These are phyloP conservation scores for Trifolium dubium DNA, from an alignment of 306 rosid genomes.

Conservation along the genomic window DNA sequence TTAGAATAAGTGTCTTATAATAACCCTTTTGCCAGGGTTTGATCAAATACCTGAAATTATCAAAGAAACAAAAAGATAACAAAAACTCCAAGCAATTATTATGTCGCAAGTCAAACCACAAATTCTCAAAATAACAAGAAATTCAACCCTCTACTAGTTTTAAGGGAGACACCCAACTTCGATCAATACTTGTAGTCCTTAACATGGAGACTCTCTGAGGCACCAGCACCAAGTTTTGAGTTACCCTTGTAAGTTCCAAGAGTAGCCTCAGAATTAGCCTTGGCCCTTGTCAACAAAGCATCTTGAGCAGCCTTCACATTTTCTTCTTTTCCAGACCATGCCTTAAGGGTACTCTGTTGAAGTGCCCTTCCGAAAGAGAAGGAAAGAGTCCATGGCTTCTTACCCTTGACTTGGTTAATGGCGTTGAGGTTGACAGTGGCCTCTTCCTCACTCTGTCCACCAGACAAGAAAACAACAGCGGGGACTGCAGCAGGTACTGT, in stretches of 20 bases:
- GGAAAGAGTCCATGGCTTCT: constrained; percentile 56
- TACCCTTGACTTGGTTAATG: constrained; percentile 50
- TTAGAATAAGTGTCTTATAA: constrained; percentile 8
- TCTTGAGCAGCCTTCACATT: constrained; percentile 51
- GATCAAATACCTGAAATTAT: constrained; percentile 33
- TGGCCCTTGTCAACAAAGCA: constrained; percentile 45
- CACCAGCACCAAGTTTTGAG: constrained; percentile 45
- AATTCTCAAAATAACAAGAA: constrained; percentile 30
- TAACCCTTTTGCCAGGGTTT: constrained; percentile 21
- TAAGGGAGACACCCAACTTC: constrained; percentile 6
- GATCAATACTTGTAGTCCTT: constrained; percentile 48
- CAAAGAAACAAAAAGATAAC: not conserved
- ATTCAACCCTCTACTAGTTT: not conserved
- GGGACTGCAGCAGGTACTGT: constrained; percentile 52
- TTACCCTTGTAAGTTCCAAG: constrained; percentile 51
- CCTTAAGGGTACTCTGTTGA: constrained; percentile 54
- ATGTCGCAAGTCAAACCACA: constrained; percentile 18
- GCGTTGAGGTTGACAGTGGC: constrained; percentile 50
- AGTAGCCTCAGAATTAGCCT: constrained; percentile 53
- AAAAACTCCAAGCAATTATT: constrained; percentile 40
- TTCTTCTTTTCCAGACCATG: constrained; percentile 50
- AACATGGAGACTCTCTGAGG: constrained; percentile 43
- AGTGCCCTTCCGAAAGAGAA: constrained; percentile 60
- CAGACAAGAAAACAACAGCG: constrained; percentile 52
- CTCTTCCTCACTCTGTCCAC: constrained; percentile 54